Evolutionary conservation across 768 basidiomycete genomes (phyloP).

Genomic region (Amanita muscaria): DNA sequence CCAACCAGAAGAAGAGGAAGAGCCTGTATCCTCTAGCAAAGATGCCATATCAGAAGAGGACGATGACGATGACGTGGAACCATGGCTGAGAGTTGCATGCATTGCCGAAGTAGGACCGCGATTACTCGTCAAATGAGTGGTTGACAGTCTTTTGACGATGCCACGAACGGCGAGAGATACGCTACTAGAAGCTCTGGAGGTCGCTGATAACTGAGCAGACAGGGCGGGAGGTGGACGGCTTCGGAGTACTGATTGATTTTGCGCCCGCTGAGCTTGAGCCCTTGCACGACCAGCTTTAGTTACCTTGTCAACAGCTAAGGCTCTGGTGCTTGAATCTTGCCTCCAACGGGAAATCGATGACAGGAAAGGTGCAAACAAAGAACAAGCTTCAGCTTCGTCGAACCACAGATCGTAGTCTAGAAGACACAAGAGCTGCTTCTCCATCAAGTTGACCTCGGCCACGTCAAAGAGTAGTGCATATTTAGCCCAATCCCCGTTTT

Average conservation of each 20-base stretch:
- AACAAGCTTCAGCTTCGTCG: constrained; percentile 71
- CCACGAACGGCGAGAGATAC: constrained; percentile 49
- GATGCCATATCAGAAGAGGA: constrained; percentile 49
- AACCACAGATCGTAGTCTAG: constrained; percentile 92
- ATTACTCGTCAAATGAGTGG: constrained; percentile 28
- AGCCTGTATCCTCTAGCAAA: constrained; percentile 54
- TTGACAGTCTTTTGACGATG: constrained; percentile 49
- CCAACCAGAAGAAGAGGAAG: constrained; percentile 48
- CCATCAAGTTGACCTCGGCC: constrained; percentile 89
- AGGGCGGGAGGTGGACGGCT: constrained; percentile 24
- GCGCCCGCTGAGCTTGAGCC: constrained; percentile 32
- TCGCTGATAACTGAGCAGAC: constrained; percentile 24
- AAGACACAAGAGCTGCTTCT: constrained; percentile 87
- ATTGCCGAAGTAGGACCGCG: constrained; percentile 26
- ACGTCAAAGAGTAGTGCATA: constrained; percentile 72
- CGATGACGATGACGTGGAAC: constrained; percentile 33
- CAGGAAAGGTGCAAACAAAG: constrained; percentile 66
- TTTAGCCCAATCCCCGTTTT: constrained; percentile 88
- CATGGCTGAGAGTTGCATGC: constrained; percentile 34
- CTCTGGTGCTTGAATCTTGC: constrained; percentile 34
- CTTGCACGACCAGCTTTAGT: constrained; percentile 45
- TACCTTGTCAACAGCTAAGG: constrained; percentile 46
- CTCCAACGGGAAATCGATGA: constrained; percentile 15
- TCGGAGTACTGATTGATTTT: constrained; percentile 16
- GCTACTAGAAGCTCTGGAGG: constrained; percentile 24